A percentile compares a stretch with the other conserved stretches of the same genome.
Conservation (phyloP, 768 basidiomycete genomes). For the Leccinum barrowsii region DNA sequence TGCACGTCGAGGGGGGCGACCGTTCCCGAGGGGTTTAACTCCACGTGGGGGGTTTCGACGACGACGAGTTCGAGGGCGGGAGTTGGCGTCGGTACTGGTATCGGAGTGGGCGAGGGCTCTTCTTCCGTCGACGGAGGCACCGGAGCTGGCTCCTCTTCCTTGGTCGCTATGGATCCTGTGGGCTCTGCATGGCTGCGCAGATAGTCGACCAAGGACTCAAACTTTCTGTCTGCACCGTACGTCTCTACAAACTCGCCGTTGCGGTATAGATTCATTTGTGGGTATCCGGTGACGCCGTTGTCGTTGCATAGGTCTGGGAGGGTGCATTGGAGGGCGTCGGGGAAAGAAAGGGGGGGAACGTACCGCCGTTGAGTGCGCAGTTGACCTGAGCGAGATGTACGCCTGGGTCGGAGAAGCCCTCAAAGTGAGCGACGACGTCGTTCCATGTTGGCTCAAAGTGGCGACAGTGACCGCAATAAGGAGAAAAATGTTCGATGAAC, state of each 20-base stretch:
- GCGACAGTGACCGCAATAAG: conserved; percentile 79
- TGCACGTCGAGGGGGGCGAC: conserved; percentile 25
- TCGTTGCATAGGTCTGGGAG: conserved; percentile 69
- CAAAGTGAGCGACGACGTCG: conserved; percentile 52
- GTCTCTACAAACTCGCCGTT: conserved; percentile 59
- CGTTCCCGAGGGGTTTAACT: conserved; percentile 24
- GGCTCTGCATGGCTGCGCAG: conserved; percentile 43
- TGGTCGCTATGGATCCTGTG: not conserved
- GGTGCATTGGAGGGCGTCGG: not conserved
- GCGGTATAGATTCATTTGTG: conserved; percentile 69
- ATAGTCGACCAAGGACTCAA: conserved; percentile 54
- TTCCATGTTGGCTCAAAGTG: conserved; percentile 83
- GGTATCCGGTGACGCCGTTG: conserved; percentile 71
- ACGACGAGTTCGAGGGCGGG: conserved; percentile 4
- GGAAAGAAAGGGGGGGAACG: conserved; percentile 22
- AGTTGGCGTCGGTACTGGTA: conserved; percentile 1
- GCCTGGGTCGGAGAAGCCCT: conserved; percentile 35
- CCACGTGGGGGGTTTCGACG: conserved; percentile 14
- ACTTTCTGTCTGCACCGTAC: conserved; percentile 52
- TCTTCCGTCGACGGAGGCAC: conserved; percentile 4
- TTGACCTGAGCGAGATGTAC: conserved; percentile 79
- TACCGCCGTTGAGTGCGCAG: conserved; percentile 74
- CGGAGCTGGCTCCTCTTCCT: not conserved
- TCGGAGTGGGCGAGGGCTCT: not conserved
- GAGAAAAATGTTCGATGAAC: conserved; percentile 88